These are phyloP conservation scores for Niebla homalea DNA, from an alignment of 495 filamentous ascomycete genomes.

Conservation along the genomic window DNA sequence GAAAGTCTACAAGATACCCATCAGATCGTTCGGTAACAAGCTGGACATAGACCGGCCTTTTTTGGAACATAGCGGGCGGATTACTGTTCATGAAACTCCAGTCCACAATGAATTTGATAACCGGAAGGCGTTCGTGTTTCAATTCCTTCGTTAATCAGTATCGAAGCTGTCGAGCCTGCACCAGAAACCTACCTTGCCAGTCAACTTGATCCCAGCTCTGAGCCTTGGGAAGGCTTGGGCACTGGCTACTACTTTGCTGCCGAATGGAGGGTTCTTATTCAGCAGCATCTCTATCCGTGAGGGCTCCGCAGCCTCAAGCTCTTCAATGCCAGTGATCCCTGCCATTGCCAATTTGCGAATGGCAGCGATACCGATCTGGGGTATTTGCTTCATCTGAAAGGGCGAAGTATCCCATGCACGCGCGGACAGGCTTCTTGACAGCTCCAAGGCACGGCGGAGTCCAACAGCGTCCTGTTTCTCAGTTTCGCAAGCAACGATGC, in stretches of 20 bases:
- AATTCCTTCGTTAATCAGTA: slow-evolving; percentile 21
- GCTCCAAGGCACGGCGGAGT: slow-evolving; percentile 58
- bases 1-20: slow-evolving; percentile 63
- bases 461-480: slow-evolving; percentile 51
- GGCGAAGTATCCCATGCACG: slow-evolving; percentile 79
- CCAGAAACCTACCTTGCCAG: slow-evolving; percentile 30
- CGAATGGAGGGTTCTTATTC: slow-evolving; percentile 73
- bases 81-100: slow-evolving; percentile 63
- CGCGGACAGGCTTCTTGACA: slow-evolving; percentile 64
- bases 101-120: slow-evolving; percentile 49
- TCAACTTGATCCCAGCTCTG: slow-evolving; percentile 40
- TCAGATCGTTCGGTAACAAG: slow-evolving; percentile 66
- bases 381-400: slow-evolving; percentile 75
- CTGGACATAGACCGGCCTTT: slow-evolving; percentile 50
- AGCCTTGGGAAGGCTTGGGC: slow-evolving; percentile 66
- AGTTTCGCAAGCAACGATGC: slow-evolving; percentile 75
- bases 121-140: slow-evolving; percentile 33
- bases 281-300: slow-evolving; percentile 63
- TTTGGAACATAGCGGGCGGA: slow-evolving; percentile 44
- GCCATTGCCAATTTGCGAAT: slow-evolving; percentile 64
- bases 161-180: not conserved
- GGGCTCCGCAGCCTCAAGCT: slow-evolving; percentile 52
- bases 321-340: slow-evolving; percentile 57
- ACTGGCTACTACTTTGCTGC: slow-evolving; percentile 48
- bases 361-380: slow-evolving; percentile 62